Evolutionary conservation across 768 basidiomycete species (phyloP).

Genomic region (Cystobasidium tubakii): DNA sequence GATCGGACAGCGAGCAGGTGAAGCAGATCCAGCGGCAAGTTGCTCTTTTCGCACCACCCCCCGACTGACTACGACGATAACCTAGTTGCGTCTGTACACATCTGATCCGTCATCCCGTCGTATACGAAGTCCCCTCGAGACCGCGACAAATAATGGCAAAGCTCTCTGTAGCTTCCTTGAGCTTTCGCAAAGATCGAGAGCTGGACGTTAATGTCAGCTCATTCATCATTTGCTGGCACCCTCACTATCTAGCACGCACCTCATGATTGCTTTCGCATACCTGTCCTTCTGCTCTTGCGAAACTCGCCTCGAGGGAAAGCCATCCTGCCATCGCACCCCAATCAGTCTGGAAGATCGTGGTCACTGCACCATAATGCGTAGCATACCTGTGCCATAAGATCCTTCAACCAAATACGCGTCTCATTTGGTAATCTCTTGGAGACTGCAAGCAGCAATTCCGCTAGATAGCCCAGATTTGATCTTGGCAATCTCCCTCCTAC

Average conservation of each 20-base stretch:
- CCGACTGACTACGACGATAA: neutral
- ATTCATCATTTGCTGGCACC: neutral
- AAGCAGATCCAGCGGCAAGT: no score
- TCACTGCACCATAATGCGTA: neutral
- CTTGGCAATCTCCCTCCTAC: slow-evolving; percentile 46
- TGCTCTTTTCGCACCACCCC: no score
- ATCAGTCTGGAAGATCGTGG: neutral
- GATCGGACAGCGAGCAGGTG: neutral
- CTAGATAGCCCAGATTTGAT: slow-evolving; percentile 50
- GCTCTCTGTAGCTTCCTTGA: slow-evolving; percentile 28
- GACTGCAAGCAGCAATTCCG: slow-evolving; percentile 51
- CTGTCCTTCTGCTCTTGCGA: slow-evolving; percentile 35
- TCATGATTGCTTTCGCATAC: slow-evolving; percentile 21
- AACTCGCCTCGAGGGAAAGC: slow-evolving; percentile 20
- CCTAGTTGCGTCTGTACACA: neutral
- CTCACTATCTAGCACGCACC: neutral
- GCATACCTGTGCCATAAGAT: slow-evolving; percentile 18
- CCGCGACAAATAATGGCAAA: slow-evolving; percentile 36
- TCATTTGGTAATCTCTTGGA: slow-evolving; percentile 48
- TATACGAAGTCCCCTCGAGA: slow-evolving; percentile 26
- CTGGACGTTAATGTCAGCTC: neutral
- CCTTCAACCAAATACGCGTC: slow-evolving; percentile 46
- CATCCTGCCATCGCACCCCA: neutral
- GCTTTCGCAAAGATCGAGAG: slow-evolving; percentile 24
- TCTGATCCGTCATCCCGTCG: neutral